Percentiles rank a stretch among this genome's conserved stretches.
These are phyloP conservation scores for Botrytis pseudocinerea DNA, from an alignment of 2,329 filamentous ascomycete genomes.

Conservation along the genomic window DNA sequence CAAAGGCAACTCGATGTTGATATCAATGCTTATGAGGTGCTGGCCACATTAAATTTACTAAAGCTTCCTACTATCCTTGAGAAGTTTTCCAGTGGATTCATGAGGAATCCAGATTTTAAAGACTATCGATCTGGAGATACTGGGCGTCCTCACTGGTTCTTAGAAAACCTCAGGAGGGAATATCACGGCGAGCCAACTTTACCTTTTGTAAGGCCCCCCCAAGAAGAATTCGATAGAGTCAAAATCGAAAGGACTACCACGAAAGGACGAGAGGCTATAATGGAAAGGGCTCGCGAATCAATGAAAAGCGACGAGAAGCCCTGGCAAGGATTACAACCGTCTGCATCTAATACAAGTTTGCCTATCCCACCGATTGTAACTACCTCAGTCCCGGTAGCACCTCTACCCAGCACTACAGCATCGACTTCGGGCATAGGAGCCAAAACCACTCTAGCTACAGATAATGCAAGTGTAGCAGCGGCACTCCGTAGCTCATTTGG, in stretches of 20 bases:
- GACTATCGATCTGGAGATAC: neutral
- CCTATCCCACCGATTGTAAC: too few relatives aligned
- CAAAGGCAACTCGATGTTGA: neutral
- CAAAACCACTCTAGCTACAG: neutral
- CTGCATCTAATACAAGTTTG: too few relatives aligned
- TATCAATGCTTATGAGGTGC: neutral
- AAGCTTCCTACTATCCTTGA: accelerated
- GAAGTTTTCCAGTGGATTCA: neutral
- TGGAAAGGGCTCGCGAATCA: neutral
- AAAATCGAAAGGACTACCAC: neutral
- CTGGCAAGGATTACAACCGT: neutral
- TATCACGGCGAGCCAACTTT: neutral
- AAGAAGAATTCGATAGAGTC: neutral
- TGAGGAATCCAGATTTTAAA: neutral
- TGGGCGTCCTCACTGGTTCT: neutral
- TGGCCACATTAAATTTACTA: neutral
- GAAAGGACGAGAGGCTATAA: neutral
- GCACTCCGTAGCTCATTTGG: too few relatives aligned
- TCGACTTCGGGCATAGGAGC: neutral
- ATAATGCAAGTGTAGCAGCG: too few relatives aligned
- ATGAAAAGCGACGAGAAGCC: neutral
- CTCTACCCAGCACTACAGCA: neutral
- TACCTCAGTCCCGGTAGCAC: neutral
- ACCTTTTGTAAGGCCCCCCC: neutral
- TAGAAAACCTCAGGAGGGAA: neutral